phyloP scores from a whole-genome alignment of 129 eudicot species.

The Ambrosia artemisiifolia region DNA sequence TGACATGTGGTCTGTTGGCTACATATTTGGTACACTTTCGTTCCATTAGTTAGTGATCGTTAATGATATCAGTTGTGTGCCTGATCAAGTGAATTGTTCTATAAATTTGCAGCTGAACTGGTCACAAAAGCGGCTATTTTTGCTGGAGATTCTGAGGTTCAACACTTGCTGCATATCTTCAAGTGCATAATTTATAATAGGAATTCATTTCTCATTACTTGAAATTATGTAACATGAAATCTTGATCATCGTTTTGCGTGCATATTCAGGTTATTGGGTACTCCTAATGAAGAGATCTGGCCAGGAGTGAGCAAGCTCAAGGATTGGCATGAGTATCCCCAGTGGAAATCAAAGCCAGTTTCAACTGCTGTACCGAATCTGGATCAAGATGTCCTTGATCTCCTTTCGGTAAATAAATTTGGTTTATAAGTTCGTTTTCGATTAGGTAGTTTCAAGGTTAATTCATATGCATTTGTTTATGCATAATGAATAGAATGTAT shows the following conservation, averaged over 20 bases:
- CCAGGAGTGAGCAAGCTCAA: constrained; percentile 33
- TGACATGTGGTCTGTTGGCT: constrained; percentile 98
- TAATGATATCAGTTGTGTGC: not conserved
- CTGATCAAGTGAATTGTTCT: constrained; percentile 5
- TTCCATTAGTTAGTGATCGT: not conserved
- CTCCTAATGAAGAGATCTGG: constrained; percentile 88
- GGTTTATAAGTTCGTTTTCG: too few relatives aligned
- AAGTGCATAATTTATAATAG: constrained; percentile 37
- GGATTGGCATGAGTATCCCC: too few relatives aligned
- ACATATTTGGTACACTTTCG: constrained; percentile 68
- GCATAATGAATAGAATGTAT: too few relatives aligned
- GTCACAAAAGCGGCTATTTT: constrained; percentile 72
- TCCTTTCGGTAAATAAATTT: too few relatives aligned
- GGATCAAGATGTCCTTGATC: too few relatives aligned
- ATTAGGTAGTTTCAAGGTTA: too few relatives aligned
- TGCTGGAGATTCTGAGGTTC: constrained; percentile 91
- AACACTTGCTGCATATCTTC: constrained; percentile 94
- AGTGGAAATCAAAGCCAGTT: too few relatives aligned
- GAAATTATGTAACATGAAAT: not conserved
- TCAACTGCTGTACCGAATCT: too few relatives aligned
- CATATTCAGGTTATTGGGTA: constrained; percentile 75
- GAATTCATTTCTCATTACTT: not conserved
- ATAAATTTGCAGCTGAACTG: constrained; percentile 57
- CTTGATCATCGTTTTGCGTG: not conserved
- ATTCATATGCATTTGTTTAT: too few relatives aligned